Base-by-base conservation (phyloP, 495 filamentous ascomycete genomes). In the Tuber brumale region DNA sequence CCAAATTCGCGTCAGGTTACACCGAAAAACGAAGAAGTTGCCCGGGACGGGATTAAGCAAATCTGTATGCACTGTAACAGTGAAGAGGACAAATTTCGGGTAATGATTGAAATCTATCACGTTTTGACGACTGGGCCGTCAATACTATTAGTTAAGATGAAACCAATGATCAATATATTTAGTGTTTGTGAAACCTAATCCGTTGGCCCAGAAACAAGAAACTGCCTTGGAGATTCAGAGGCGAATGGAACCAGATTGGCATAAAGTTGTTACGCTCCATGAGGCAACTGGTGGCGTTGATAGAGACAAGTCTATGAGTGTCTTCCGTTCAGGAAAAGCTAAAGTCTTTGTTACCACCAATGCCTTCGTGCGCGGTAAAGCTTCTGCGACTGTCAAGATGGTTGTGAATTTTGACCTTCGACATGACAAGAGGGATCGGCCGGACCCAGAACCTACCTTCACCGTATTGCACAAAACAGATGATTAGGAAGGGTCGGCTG, bases 291-390 rank as follows among this genome's bases (percentile, higher is more conserved):
- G 97, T 77, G 94, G 93, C 31, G 85, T 85, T 9, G 89, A 94
- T 78, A 93, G 95, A 84, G 95, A 99, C 82, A 83, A 85, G 0
- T 89, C 98, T 76, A 92, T 99, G 76, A 92, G 97, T 80, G 85
- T 90, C 19, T 99, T 98, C 90, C 91, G 95, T 76, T 87, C 83
- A 39, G 94, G 94, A 72, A 86, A 89, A 43, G 92, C 93, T 72
- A 99, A 98, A 87, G 95, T 99, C n/a, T 90, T 99, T 75, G 97
- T 98, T 82, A 95, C 95, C 0, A 99, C 96, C 80, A 98, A 99
- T 82, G 95, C 98, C 46, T 89, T 99, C 71, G 92, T 96, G 8
- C 93, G 95, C 82, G 95, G 95, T 80, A 97, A 98, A 76, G 95
- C 98, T 85, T 94, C 98, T 18, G 93, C 93, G 43, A 94, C 94